Conservation (phyloP, 306 rosid genomes). For the Medicago arabica region DNA sequence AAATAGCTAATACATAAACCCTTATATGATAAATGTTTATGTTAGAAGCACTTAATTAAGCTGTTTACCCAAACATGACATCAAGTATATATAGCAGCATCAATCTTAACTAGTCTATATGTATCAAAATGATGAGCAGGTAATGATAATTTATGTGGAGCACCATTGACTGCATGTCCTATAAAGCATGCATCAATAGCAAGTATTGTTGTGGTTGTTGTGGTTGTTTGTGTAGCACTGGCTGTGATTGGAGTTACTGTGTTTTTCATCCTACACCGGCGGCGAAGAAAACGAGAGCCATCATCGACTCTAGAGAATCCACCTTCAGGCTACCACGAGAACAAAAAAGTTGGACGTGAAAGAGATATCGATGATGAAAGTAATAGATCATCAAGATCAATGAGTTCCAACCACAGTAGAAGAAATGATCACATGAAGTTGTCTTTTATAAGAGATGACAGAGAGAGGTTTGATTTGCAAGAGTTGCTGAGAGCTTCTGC, state of each 20-base stretch:
- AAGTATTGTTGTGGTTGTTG: slow-evolving; percentile 48
- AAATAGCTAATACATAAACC: no score
- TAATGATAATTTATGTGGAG: slow-evolving; percentile 74
- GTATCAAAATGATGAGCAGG: slow-evolving; percentile 54
- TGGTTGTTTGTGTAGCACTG: slow-evolving; percentile 55
- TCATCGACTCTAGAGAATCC: slow-evolving; percentile 50
- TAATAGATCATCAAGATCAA: slow-evolving; percentile 41
- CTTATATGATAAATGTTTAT: not conserved
- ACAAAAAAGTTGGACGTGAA: slow-evolving; percentile 30
- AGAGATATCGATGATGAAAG: slow-evolving; percentile 15
- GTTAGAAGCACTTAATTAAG: not conserved
- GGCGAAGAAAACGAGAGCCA: slow-evolving; percentile 28
- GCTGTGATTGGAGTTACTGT: slow-evolving; percentile 48
- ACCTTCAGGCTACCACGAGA: not conserved
- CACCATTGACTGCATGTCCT: slow-evolving; percentile 58
- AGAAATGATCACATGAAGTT: slow-evolving; percentile 60
- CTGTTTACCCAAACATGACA: not conserved
- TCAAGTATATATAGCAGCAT: not conserved
- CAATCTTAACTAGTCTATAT: slow-evolving; percentile 13
- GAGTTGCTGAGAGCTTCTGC: slow-evolving; percentile 90
- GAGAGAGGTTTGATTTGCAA: slow-evolving; percentile 71
- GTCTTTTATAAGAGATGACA: slow-evolving; percentile 64
- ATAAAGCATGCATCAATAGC: slow-evolving; percentile 37
- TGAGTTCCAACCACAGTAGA: slow-evolving; percentile 43
- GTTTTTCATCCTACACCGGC: slow-evolving; percentile 51